A percentile compares a stretch with the other conserved stretches of the same genome.
Evolutionary conservation across 208 protist genomes (phyloP).

Genomic region (Kentomonas sorsogonicus): DNA sequence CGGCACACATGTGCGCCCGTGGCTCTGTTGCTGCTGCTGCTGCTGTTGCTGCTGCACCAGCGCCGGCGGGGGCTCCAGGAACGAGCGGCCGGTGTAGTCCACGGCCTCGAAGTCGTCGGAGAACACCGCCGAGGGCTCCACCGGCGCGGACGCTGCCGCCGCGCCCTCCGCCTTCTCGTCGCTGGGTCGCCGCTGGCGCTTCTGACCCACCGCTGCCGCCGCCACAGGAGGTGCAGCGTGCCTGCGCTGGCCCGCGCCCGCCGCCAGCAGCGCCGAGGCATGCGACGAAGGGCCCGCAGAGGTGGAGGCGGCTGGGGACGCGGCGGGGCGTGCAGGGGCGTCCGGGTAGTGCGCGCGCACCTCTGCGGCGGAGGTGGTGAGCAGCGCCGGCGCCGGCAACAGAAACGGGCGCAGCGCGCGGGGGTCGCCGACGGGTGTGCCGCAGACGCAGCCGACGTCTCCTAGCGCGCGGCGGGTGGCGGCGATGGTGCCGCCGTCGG

Average conservation of each 20-base stretch:
- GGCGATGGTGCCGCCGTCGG: too few relatives aligned
- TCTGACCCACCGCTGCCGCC: neutral
- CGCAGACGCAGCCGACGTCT: too few relatives aligned
- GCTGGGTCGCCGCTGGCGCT: neutral
- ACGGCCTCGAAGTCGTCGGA: conserved; percentile 38
- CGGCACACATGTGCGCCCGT: too few relatives aligned
- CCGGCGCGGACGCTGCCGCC: neutral
- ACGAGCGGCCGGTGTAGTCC: conserved; percentile 74
- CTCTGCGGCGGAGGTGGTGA: neutral
- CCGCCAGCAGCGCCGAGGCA: conserved; percentile 21
- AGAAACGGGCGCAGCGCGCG: too few relatives aligned
- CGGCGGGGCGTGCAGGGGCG: too few relatives aligned
- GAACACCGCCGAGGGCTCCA: conserved; percentile 23
- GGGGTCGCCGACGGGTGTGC: too few relatives aligned
- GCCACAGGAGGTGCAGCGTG: neutral
- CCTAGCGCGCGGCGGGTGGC: too few relatives aligned
- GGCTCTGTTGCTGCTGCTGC: too few relatives aligned
- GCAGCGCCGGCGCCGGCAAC: too few relatives aligned
- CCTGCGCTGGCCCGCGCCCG: neutral
- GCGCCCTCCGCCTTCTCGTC: conserved; percentile 7
- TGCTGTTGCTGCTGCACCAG: conserved; percentile 35
- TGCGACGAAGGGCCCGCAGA: too few relatives aligned
- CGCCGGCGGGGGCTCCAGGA: conserved; percentile 55
- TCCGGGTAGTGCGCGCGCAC: too few relatives aligned
- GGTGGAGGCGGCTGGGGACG: too few relatives aligned